Conservation (phyloP, 139 green algal species). For the Klebsormidium nitens region DNA sequence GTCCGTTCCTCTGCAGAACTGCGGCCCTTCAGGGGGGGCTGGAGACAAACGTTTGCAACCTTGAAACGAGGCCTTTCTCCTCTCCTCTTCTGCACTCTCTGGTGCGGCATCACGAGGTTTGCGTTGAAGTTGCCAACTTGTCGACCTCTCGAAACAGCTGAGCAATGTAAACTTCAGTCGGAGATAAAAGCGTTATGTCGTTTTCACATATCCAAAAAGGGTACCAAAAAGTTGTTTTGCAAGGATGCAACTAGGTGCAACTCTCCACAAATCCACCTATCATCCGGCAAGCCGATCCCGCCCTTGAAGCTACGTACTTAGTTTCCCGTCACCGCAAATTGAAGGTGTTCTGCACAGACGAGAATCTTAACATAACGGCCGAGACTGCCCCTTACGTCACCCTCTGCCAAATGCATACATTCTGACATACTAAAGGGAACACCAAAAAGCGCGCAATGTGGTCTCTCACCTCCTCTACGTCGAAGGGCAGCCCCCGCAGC, state of each 20-base stretch:
- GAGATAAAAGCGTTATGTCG: too few relatives aligned
- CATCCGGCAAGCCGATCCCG: conserved; percentile 13
- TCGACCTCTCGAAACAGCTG: too few relatives aligned
- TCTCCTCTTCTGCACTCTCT: neutral
- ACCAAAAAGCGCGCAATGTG: neutral
- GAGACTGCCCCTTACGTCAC: neutral
- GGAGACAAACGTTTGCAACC: neutral
- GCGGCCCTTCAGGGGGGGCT: neutral
- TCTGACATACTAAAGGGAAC: conserved; percentile 6
- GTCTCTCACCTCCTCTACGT: neutral
- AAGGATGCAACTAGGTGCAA: too few relatives aligned
- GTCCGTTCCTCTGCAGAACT: neutral
- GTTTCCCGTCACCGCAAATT: too few relatives aligned
- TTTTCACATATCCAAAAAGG: too few relatives aligned
- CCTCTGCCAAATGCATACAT: too few relatives aligned
- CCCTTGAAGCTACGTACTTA: conserved; percentile 30
- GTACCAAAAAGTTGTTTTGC: too few relatives aligned
- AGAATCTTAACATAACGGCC: neutral
- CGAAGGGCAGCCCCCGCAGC: neutral
- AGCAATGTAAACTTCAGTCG: too few relatives aligned
- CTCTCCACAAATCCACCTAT: conserved; percentile 1
- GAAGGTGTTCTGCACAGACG: neutral
- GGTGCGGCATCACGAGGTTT: too few relatives aligned
- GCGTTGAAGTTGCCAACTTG: too few relatives aligned
- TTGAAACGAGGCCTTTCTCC: neutral